A percentile compares a stretch with the other conserved stretches of the same genome.
These are phyloP conservation scores for Hypoxylon sp. DNA, from an alignment of 2,329 filamentous ascomycete species.

Conservation along the genomic window DNA sequence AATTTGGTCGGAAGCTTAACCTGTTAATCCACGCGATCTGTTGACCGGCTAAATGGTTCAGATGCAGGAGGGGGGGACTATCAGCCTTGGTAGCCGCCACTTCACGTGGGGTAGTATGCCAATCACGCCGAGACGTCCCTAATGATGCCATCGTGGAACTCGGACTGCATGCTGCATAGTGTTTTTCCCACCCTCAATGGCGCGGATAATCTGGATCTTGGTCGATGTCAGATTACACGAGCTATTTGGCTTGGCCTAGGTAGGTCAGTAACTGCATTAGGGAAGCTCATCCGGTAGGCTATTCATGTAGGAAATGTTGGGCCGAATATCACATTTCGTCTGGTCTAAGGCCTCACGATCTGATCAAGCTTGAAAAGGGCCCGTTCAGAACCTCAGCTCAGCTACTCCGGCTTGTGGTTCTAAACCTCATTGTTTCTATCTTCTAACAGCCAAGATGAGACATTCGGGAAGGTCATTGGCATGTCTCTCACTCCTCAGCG, in stretches of 20 bases:
- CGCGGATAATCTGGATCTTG: conserved; percentile 8
- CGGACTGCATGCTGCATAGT: background rate
- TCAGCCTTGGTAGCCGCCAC: background rate
- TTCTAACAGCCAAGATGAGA: conserved; percentile 13
- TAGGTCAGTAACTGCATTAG: no score
- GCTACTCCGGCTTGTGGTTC: background rate
- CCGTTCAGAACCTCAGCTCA: background rate
- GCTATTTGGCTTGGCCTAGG: background rate
- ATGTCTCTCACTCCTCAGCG: conserved; percentile 27
- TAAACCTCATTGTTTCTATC: background rate
- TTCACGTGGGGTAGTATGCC: background rate
- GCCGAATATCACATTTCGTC: background rate
- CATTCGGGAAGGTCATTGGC: background rate
- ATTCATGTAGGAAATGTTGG: conserved; percentile 14
- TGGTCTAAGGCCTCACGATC: background rate
- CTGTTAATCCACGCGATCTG: conserved; percentile 4
- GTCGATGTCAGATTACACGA: conserved; percentile 1
- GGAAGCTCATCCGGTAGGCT: conserved; percentile 28
- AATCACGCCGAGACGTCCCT: background rate
- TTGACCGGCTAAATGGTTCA: conserved; percentile 22
- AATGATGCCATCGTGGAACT: conserved; percentile 5
- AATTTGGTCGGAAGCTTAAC: background rate
- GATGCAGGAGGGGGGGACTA: conserved; percentile 7
- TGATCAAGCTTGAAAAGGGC: conserved; percentile 6
- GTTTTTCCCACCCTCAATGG: conserved; percentile 5